Evolutionary conservation across 305 asterid genomes (phyloP), one percentile per base, ranked within the genome.

Genomic region (Rubia balearica): DNA sequence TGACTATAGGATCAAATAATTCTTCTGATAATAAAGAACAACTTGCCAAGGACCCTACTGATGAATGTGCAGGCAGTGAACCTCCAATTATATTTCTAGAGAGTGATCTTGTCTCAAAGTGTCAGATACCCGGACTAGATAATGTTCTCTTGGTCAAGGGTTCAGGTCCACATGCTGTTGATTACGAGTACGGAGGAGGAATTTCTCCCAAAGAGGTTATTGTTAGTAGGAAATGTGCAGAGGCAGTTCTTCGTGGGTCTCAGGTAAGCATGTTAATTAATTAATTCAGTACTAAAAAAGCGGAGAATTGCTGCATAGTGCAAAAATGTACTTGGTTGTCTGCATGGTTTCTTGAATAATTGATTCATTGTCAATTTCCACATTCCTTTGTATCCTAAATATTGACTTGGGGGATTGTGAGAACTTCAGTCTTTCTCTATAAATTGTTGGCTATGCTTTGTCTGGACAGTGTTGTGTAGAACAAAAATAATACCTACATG

Each of bases 191-290:
- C 72, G 69, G 64, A 73, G 88, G 82, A 61, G 95, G 82, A 43
- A 87, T 72, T 27, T 84, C 89, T 66, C 95, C 89, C 11, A 94
- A 94, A 81, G 99, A 94, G 85, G 96, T 94, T 76, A 67, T 89
- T 69, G 97, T 94, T 67, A 94, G 99, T 81, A 85, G 99, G 69
- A 94, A 94, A 85, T 94, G 99, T 76, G 99, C 99, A 24, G 99
- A 94, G 81, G 99, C 99, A 51, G 96, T 94, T 79, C 96, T 94
- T 75, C 97, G 97, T 74, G 99, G 99, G 77, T 97, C 99, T 76
- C 96, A 91, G 85, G 98, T 90, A 74, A 81, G 88, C 77, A 49
- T 64, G 36, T 40, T 43, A 22, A 61, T 59, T 13, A 59, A 33
- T 36, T 24, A 27, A n/a, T 61, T 10, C 21, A 17, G 4, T 41